These are phyloP conservation scores for Diplodia corticola DNA, from an alignment of 2,329 filamentous ascomycete species.

Conservation along the genomic window DNA sequence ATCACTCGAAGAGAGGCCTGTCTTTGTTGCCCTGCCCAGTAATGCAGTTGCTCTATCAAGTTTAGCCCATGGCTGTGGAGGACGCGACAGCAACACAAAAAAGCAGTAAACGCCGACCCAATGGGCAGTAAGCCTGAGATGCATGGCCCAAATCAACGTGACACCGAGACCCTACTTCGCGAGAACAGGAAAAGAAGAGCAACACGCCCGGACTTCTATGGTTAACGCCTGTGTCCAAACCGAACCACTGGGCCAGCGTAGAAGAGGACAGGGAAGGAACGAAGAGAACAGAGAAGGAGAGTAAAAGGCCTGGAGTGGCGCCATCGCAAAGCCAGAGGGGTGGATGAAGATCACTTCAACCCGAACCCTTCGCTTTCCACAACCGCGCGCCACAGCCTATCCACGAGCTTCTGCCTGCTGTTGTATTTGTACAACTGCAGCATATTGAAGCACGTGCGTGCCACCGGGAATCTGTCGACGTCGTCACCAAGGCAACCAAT, in stretches of 20 bases:
- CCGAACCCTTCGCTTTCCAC: slow-evolving; percentile 90
- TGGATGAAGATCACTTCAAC: slow-evolving; percentile 60
- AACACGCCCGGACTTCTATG: neutral
- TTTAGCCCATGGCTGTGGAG: neutral
- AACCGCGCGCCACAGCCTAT: slow-evolving; percentile 81
- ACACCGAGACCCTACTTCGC: neutral
- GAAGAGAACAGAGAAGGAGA: neutral
- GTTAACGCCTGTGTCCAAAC: neutral
- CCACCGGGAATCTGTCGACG: slow-evolving; percentile 73
- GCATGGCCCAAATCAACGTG: neutral
- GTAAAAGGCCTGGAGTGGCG: neutral
- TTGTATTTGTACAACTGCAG: slow-evolving; percentile 73
- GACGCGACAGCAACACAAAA: neutral
- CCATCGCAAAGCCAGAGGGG: neutral
- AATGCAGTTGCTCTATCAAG: neutral
- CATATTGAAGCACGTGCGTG: slow-evolving; percentile 89
- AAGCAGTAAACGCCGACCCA: neutral
- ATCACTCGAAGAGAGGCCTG: neutral
- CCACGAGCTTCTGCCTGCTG: slow-evolving; percentile 66
- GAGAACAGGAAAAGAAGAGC: neutral
- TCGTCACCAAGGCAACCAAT: slow-evolving; percentile 76
- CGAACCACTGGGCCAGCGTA: neutral
- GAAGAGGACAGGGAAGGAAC: neutral
- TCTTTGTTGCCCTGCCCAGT: neutral
- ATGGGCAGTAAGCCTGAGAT: neutral